Base-by-base conservation (phyloP, 83 land plant species). In the Thuja plicata region DNA sequence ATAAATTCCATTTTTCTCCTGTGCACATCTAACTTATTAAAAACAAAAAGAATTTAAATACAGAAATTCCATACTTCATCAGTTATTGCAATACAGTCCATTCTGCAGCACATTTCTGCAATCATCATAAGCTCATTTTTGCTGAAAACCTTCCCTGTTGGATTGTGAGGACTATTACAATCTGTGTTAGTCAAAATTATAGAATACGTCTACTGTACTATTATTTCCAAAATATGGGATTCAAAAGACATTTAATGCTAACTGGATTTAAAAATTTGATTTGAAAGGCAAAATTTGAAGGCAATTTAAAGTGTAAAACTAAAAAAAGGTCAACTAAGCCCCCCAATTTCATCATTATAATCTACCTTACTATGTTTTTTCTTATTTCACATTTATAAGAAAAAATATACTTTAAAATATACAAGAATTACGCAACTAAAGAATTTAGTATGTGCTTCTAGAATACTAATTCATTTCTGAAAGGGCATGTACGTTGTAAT, bases 81-180 rank as follows among this genome's bases (percentile, higher is more conserved):
- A 82, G 99, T 98, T 62, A 98, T 96, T 73, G 99, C 99, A 86
- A 98, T 85, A 89, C 94, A 92, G 87, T 97, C 93, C 90, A 90
- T 90, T 50, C 88, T 90, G 88, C 92, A 87, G 91, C 99, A 98
- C 54, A 92, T 92, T 84, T 48, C 91, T 77, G 99, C 99, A 91
- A 98, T 98, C 19, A 46, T 89, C 77, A 94, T 92, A 50, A 98
- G 94, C 88, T 98, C 99, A 80, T 90, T 88, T 57, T 86, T 87
- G 77, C 90, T 79, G 87, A 98, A 97, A 78, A 96, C 95, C 89
- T 98, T 98, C 45, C 99, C 99, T 85, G 99, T 98, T 89, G 99
- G 99, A 91, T 98, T 98, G 88, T 96, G 98, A 89, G 99, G 99
- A 91, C 99, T 97, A 94, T 76, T 45, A 13, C 85, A 83, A 46